Evolutionary conservation across 2,329 filamentous ascomycete species (phyloP).

Genomic region (Verruconis gallopava): DNA sequence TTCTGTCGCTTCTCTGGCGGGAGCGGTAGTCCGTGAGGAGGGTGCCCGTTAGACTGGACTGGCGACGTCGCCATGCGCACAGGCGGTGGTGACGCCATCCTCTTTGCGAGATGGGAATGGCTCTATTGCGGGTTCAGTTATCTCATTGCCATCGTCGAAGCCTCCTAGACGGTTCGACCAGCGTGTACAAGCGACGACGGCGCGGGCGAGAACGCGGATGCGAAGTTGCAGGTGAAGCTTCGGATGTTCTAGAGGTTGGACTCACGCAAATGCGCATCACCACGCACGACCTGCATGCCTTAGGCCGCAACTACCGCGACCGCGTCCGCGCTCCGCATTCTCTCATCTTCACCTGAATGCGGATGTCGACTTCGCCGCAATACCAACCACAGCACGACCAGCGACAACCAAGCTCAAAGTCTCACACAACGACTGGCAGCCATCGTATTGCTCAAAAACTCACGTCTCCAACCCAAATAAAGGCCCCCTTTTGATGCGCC

Average conservation of each 20-base stretch:
- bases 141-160: neutral
- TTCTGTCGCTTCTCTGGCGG: constrained; percentile 7
- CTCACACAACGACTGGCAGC: no score
- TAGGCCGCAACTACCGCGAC: neutral
- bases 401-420: no score
- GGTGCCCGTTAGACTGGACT: neutral
- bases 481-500: no score
- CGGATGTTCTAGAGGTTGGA: neutral
- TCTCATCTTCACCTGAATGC: no score
- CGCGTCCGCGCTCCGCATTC: no score
- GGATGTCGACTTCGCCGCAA: neutral
- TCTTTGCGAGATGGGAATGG: neutral
- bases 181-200: no score
- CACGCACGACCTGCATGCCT: neutral
- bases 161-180: no score
- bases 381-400: no score
- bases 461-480: no score
- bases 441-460: no score
- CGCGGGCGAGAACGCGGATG: neutral
- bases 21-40: neutral
- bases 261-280: neutral
- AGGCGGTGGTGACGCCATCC: neutral
- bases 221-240: no score
- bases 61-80: neutral
- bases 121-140: neutral